Evolutionary conservation across 768 basidiomycete genomes (phyloP), one percentile per base, ranked within the genome.

Genomic region (Leccinum variicolor): DNA sequence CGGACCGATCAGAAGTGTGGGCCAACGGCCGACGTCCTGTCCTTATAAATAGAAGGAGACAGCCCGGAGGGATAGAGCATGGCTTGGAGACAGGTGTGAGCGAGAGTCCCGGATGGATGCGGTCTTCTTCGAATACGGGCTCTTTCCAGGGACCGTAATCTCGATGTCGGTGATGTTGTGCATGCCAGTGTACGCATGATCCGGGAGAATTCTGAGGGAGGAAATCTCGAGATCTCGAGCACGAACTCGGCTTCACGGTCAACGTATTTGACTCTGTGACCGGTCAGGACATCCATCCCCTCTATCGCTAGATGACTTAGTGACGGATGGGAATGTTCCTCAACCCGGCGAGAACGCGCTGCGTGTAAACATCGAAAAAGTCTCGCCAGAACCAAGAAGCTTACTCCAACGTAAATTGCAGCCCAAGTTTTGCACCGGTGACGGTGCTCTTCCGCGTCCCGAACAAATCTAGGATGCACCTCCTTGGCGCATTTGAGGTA

Each of bases 381-480:
- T 94, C 92, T 68, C 86, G 81, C 86, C 86, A 89, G 73, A 90
- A 82, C 89, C 89, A 90, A 1, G 84, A 80, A 6, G 81, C 79
- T 50, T 85, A 80, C 54, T 87, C 84, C 60, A 86, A 65, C 4
- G 81, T 78, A 9, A 78, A 78, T 65, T 84, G 78, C 46, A 84
- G 45, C 6, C 79, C 78, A 0, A 75, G 41, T 74, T 62, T 74
- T 61, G 8, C 78, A 72, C 58, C 77, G 67, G 36, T 25, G 71
- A 71, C 21, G 65, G 75, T 49, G 74, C 76, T 79, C 61, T 65
- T 82, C 79, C 10, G 86, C 39, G 52, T 85, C 83, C 13, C 65
- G n/a, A 1, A 74, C 77, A 13, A 89, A 72, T 58, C 74, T 75
- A 1, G 68, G 60, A 54, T 85, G 84, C 0, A 84, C 83, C 25